Base-by-base conservation (phyloP, 306 rosid genomes). In the Rosa persica region DNA sequence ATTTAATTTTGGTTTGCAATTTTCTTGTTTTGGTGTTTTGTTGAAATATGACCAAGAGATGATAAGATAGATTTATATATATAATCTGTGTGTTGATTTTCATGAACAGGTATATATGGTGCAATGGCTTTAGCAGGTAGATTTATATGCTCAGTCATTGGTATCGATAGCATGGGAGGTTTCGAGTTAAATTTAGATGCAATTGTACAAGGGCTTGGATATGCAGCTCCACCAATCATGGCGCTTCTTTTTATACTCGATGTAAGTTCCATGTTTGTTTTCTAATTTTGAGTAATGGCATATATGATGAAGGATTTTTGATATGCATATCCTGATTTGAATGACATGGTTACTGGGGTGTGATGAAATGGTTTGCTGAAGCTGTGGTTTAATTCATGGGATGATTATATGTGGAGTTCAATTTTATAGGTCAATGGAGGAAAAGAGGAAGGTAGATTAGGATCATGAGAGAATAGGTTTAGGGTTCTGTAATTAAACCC, bases 191-290 rank as follows among this genome's bases (percentile, higher is more conserved):
- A 97, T 17, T 78, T 90, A 75, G 98, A 95, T 80, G 96, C 98
- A 54, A 89, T 91, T 79, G 54, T 95, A 25, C 86, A 83, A 77
- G 98, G 98, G 39, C 95, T 95, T 68, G 98, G 97, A 65, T 95
- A 91, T 83, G 95, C 98, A 6, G 92, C 74, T 68, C 98, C 98
- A 38, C 98, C 98, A 55, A 95, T 92, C 66, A 95, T 95, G 98
- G 98, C 93, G 39, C 98, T 95, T 70, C 86, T 95, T 15, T 92
- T 95, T 78, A 95, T 95, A 76, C 98, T 92, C 38, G 98, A 95
- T 78, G 98, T 95, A 76, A 86, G 92, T 77, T 79, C 20, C 38
- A 12, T 58, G n/a, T 70, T 23, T 43, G 27, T 4, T 78, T 55
- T 38, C 1, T 69, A 36, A 8, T 58, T 30, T 65, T 46, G 40